Evolutionary conservation across 2,329 filamentous ascomycete genomes (phyloP), one percentile per base, ranked within the genome.

Genomic region (Xylaria digitata): DNA sequence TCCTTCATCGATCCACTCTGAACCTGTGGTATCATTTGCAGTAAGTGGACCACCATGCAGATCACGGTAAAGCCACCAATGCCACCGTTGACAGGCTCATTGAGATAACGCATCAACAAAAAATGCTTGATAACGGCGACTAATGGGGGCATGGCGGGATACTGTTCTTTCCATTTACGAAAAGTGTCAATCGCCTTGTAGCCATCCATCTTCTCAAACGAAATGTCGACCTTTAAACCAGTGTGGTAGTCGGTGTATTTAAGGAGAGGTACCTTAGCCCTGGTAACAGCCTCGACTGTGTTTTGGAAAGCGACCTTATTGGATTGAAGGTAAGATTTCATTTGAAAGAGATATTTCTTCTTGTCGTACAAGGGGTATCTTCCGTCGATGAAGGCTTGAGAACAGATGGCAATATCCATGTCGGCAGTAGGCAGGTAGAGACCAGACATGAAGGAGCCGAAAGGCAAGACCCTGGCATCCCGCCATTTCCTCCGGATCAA

Each of bases 11-110:
- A 86, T 30, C 85, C 80, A 68, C 86, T 88, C 72, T 92, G 88
- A 0, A 90, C 83, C 68, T 90, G 86, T 9, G 93, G 92, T 83
- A 94, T 88, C 70, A 92, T 84, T 76, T 97, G 92, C 53, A 98
- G 81, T 79, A 97, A 89, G 82, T 92, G 96, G 65, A 96, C 92
- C 6, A 97, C 92, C 69, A 99, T 84, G 82, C 96, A 99, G 63
- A 95, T 97, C 70, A 97, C 91, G 1, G 94, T 93, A 77, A 97
- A 98, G 2, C 96, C 96, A 61, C 96, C 96, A 59, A 99, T 89
- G 2, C 96, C 96, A 63, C 96, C 96, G 67, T 89, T 92, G 46
- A 92, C 91, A 3, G 97, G 94, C 78, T 99, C 96, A 73, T 97
- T 97, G 59, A 97, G 83, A 0, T 90, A 92, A 68, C 94, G 89